These are phyloP conservation scores for Plantago ovata DNA, from an alignment of 257 asterid genomes.

Conservation along the genomic window DNA sequence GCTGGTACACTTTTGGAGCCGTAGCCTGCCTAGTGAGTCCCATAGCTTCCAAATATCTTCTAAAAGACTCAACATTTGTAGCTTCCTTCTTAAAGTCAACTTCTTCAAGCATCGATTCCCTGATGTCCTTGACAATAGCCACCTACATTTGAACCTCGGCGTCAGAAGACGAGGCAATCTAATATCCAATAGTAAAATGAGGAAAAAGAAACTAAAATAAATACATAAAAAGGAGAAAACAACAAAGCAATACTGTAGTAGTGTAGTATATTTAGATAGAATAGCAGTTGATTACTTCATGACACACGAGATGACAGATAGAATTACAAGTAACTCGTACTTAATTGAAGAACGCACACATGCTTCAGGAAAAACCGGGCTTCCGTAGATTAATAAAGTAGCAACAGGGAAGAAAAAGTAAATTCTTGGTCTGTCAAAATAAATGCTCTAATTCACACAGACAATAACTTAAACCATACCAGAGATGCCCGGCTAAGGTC, in stretches of 20 bases:
- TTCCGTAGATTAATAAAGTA: constrained; percentile 7
- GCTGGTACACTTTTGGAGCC: constrained; percentile 83
- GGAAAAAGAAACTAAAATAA: constrained; percentile 5
- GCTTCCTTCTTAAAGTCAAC: constrained; percentile 96
- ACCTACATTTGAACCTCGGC: constrained; percentile 47
- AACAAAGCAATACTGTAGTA: too few species aligned
- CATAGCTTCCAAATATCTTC: constrained; percentile 83
- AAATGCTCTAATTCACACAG: constrained; percentile 6
- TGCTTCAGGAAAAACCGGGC: constrained; percentile 12
- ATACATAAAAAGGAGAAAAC: too few species aligned
- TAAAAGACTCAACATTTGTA: constrained; percentile 72
- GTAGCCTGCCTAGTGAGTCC: constrained; percentile 89
- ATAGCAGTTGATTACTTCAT: too few species aligned
- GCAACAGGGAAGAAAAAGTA: not conserved
- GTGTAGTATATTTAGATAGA: constrained; percentile 4
- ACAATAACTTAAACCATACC: constrained; percentile 43
- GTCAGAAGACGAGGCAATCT: constrained; percentile 19
- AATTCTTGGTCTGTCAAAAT: not conserved
- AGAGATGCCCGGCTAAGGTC: constrained; percentile 92
- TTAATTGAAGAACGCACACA: not conserved
- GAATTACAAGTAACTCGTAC: not conserved
- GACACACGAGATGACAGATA: too few species aligned
- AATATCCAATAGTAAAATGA: not conserved
- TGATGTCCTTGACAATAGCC: constrained; percentile 90
- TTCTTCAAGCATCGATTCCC: constrained; percentile 98